phyloP scores from a whole-genome alignment of 1,139 yeast species.

The Geotrichum reessii region DNA sequence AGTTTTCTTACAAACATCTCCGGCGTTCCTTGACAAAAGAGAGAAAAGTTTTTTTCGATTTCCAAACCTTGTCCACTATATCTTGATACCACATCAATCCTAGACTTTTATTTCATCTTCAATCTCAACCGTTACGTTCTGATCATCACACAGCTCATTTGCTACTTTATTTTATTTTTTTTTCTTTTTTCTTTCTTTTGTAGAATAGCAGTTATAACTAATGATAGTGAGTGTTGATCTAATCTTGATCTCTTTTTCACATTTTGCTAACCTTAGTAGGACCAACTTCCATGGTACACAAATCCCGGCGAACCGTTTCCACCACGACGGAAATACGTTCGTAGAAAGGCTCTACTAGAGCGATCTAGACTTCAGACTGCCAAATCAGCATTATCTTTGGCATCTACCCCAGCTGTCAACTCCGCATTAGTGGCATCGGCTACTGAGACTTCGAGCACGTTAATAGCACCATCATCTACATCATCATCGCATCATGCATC shows the following conservation, averaged over 20 bases:
- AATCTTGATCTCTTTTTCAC: not conserved
- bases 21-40: not conserved
- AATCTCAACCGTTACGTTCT: not conserved
- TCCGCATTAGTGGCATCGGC: not conserved
- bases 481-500: not conserved
- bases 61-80: not conserved
- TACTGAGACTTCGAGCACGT: slow-evolving; percentile 1
- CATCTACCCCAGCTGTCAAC: not conserved
- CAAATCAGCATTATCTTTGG: slow-evolving; percentile 2
- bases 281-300: slow-evolving; percentile 17
- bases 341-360: slow-evolving; percentile 14
- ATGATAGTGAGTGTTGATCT: slow-evolving; percentile 8
- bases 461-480: slow-evolving; percentile 6
- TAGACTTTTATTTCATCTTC: not conserved
- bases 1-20: not conserved
- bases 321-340: slow-evolving; percentile 14
- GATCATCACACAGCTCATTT: not conserved
- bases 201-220: slow-evolving; percentile 1
- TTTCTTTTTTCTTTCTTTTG: too few relatives aligned
- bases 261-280: not conserved
- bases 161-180: too few relatives aligned
- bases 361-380: slow-evolving; percentile 1
- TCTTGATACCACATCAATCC: not conserved
- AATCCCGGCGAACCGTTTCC: slow-evolving; percentile 14
- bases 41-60: not conserved